These are phyloP conservation scores for Umbelopsis sp. DNA, from an alignment of 192 early-diverging fungal species.

Conservation along the genomic window DNA sequence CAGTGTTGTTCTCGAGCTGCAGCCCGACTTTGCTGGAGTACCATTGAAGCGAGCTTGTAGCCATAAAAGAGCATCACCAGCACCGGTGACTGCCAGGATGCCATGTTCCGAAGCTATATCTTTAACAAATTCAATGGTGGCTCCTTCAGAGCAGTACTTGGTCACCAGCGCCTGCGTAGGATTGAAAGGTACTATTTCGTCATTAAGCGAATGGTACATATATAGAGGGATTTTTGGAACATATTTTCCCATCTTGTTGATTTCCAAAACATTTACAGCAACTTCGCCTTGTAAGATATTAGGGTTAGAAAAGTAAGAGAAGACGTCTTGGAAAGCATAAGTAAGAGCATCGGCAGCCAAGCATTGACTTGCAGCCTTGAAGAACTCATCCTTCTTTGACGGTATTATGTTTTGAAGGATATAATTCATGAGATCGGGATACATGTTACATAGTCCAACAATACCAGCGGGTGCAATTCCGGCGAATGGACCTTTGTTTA, in stretches of 20 bases:
- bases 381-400: conserved; percentile 16
- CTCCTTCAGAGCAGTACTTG: conserved; percentile 14
- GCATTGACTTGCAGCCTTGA: conserved; percentile 11
- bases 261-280: conserved; percentile 2
- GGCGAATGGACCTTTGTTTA: conserved; percentile 16
- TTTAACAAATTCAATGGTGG: conserved; percentile 14
- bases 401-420: conserved; percentile 9
- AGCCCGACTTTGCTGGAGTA: neutral
- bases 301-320: neutral
- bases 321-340: conserved; percentile 14
- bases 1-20: neutral
- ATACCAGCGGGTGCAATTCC: conserved; percentile 1
- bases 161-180: neutral
- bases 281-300: neutral
- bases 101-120: conserved; percentile 21
- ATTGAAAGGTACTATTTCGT: conserved; percentile 19
- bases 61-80: conserved; percentile 8
- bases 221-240: conserved; percentile 20
- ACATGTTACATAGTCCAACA: conserved; percentile 1
- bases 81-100: neutral
- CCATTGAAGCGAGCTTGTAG: conserved; percentile 25
- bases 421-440: neutral
- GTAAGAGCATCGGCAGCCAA: neutral
- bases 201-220: conserved; percentile 21
- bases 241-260: conserved; percentile 9